Percentiles rank a stretch among this genome's conserved stretches.
These are phyloP conservation scores for Dipteronia sinensis DNA, from an alignment of 345 rosid genomes.

Conservation along the genomic window DNA sequence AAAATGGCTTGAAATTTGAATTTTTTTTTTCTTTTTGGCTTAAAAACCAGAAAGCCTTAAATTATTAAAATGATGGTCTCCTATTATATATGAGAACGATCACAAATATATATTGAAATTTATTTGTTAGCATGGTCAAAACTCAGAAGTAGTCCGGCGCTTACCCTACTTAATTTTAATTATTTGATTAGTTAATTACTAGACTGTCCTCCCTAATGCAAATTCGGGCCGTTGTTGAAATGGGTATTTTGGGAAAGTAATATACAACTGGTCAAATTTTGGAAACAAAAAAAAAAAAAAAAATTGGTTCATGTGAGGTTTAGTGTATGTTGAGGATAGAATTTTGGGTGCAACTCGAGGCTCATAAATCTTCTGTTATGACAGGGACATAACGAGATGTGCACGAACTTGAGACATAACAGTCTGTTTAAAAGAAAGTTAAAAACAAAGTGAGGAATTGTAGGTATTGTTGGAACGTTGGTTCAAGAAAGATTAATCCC, in stretches of 20 bases:
- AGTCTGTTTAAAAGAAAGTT: neutral
- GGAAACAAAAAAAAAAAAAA: neutral
- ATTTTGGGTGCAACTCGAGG: neutral
- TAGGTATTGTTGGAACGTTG: conserved; percentile 37
- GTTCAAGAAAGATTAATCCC: conserved; percentile 10
- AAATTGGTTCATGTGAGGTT: neutral
- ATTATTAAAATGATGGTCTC: too few species aligned
- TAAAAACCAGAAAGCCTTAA: too few species aligned
- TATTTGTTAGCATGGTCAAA: neutral
- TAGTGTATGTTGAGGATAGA: too few species aligned
- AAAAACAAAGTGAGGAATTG: conserved; percentile 19
- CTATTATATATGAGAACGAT: too few species aligned
- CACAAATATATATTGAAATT: too few species aligned
- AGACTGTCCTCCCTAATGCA: neutral
- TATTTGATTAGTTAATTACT: neutral
- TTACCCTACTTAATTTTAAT: neutral
- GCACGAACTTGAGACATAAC: too few species aligned
- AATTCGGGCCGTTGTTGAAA: neutral
- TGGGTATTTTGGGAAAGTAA: conserved; percentile 17
- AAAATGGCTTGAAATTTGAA: too few species aligned
- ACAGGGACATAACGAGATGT: too few species aligned
- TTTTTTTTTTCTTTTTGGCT: too few species aligned
- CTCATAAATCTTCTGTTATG: too few species aligned
- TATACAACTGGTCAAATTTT: neutral
- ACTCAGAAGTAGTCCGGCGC: neutral